Percentiles rank a stretch among this genome's conserved stretches.
These are phyloP conservation scores for Curvularia hawaiiensis DNA, from an alignment of 2,329 filamentous ascomycete species.

Conservation along the genomic window DNA sequence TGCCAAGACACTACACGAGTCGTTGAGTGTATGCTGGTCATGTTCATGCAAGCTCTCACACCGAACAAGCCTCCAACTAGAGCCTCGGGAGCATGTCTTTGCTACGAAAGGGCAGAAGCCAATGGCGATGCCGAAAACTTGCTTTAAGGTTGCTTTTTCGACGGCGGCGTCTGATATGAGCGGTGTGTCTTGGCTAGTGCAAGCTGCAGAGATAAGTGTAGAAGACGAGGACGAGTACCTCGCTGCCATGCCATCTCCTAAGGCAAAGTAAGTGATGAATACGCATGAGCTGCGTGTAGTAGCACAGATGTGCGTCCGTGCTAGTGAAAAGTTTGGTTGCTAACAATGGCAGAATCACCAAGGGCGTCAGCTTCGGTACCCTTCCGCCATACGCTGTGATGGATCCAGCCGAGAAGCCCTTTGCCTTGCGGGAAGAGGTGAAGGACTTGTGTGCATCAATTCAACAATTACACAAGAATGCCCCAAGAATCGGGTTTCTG, in stretches of 20 bases:
- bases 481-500: constrained; percentile 40
- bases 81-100: constrained; percentile 36
- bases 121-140: constrained; percentile 23
- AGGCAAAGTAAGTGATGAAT: constrained; percentile 27
- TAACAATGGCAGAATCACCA: constrained; percentile 30
- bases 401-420: constrained; percentile 23
- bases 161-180: constrained; percentile 19
- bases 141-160: constrained; percentile 44
- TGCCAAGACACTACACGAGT: constrained; percentile 39
- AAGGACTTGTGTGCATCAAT: constrained; percentile 47
- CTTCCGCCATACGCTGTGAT: constrained; percentile 39
- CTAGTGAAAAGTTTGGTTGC: background rate
- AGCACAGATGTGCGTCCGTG: background rate
- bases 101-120: constrained; percentile 24
- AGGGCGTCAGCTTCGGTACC: constrained; percentile 43
- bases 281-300: background rate
- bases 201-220: constrained; percentile 42
- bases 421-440: constrained; percentile 34
- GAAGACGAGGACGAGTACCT: constrained; percentile 34
- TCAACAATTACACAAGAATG: constrained; percentile 29
- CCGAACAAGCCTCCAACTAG: constrained; percentile 41
- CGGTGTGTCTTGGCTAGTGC: constrained; percentile 33
- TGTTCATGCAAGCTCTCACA: constrained; percentile 44
- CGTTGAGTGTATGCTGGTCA: constrained; percentile 38
- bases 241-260: constrained; percentile 18